Base-by-base conservation (phyloP, 192 early-diverging fungal genomes). In the Coemansia sp. region DNA sequence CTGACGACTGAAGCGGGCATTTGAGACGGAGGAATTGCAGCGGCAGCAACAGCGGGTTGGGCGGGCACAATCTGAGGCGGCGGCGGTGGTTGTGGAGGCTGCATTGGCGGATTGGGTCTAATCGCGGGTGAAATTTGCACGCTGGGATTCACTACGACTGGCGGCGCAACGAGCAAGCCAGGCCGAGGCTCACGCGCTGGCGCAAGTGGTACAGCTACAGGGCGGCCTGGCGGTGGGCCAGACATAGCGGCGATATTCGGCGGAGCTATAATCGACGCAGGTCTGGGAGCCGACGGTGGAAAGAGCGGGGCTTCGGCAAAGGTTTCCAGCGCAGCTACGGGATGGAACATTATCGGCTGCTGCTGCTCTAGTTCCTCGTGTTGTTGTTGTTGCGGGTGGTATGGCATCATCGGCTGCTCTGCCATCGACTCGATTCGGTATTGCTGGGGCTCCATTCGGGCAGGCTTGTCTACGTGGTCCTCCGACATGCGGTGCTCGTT, bases 181-280 rank as follows among this genome's bases (percentile, higher is more conserved):
- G 54, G 54, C 27, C 54, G 54, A 31, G 29, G 54, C 27, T 57
- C 67, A 46, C 33, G 73, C 4, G 62, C 73, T 24, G 67, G 47
- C 3, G 73, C 73, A 51, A 75, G 42, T 5, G 73, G 66, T 12
- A 75, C 62, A 5, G 73, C 60, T 3, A 57, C 73, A 3, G 66
- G 66, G 10, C n/a, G 51, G 1, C 66, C 66, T 3, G 66, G 66
- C 13, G 66, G 66, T 36, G 66, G 47, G 11, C 36, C 66, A 10
- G 36, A 51, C 16, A 55, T 20, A 9, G 66, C 34, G n/a, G 42
- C 43, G 3, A 33, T 47, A 38, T 55, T 33, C 10, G 36, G 20
- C 4, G 47, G 22, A 11, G 20, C 49, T 29, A 55, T 33, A 11
- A 41, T 22, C 3, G 49, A 51, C 36, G 66, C 44, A 15, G 15